Conservation (phyloP, 2,329 filamentous ascomycete species). For the Colletotrichum viniferum region DNA sequence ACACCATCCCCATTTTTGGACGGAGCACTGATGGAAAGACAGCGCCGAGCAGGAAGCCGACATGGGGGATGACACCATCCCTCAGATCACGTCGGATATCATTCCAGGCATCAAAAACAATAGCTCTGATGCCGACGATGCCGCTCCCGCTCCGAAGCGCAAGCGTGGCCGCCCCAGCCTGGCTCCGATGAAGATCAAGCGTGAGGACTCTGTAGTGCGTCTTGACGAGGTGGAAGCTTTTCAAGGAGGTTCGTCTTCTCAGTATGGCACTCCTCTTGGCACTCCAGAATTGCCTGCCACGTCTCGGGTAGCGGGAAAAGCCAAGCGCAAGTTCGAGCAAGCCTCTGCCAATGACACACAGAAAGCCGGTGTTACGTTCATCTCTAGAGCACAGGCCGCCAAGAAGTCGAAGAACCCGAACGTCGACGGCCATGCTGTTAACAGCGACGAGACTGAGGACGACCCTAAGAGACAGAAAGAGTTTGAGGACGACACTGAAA, state of each 20-base stretch:
- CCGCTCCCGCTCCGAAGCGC: not conserved
- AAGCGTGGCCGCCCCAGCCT: not conserved
- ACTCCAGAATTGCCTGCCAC: not conserved
- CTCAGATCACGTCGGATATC: constrained; percentile 2
- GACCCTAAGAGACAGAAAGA: not conserved
- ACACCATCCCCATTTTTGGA: not conserved
- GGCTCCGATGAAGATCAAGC: not conserved
- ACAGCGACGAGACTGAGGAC: not conserved
- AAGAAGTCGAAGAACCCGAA: not conserved
- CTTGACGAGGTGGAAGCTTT: not conserved
- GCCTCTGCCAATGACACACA: not conserved
- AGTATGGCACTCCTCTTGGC: not conserved
- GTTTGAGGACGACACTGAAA: not conserved
- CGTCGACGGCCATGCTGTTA: not conserved
- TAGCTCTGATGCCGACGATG: not conserved
- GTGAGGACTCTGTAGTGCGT: not conserved
- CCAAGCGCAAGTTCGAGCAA: not conserved
- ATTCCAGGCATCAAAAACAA: not conserved
- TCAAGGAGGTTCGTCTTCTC: not conserved
- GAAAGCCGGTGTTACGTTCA: not conserved
- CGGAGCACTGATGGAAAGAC: not conserved
- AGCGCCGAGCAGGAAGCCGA: not conserved
- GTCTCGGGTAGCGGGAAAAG: not conserved
- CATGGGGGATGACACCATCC: not conserved
- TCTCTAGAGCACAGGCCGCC: not conserved